Percentiles rank a stretch among this genome's conserved stretches.
These are phyloP conservation scores for Acanthamoeba healyi DNA, from an alignment of 208 protist species.

Conservation along the genomic window DNA sequence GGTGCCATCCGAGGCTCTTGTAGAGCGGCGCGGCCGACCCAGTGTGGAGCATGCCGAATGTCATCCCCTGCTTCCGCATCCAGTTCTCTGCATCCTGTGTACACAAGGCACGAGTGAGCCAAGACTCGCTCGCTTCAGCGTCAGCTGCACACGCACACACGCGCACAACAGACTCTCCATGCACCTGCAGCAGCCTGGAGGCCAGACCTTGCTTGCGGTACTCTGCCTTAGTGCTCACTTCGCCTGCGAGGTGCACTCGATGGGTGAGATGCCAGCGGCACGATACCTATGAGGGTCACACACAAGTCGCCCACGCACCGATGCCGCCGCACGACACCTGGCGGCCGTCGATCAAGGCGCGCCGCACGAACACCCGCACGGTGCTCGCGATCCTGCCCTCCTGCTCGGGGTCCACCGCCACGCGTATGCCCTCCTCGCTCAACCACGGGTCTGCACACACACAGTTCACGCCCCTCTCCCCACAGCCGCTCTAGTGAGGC, in stretches of 20 bases:
- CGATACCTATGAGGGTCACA: too few species aligned
- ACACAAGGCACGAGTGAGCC: not conserved
- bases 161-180: not conserved
- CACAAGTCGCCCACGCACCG: not conserved
- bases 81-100: not conserved
- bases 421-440: not conserved
- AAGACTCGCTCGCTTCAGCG: not conserved
- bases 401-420: not conserved
- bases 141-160: too few species aligned
- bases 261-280: not conserved
- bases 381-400: conserved; percentile 6
- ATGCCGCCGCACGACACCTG: not conserved
- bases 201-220: conserved; percentile 26
- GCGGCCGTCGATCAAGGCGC: not conserved
- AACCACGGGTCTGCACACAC: not conserved
- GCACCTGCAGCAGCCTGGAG: not conserved
- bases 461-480: too few species aligned
- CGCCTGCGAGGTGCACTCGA: not conserved
- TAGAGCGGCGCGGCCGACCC: not conserved
- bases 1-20: not conserved
- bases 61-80: not conserved
- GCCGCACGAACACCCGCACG: conserved; percentile 11
- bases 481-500: too few species aligned
- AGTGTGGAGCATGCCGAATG: not conserved
- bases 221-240: conserved; percentile 22